A percentile compares a stretch with the other conserved stretches of the same genome.
phyloP scores from a whole-genome alignment of 116 monocot species.

The Papilionanthe hybrid region DNA sequence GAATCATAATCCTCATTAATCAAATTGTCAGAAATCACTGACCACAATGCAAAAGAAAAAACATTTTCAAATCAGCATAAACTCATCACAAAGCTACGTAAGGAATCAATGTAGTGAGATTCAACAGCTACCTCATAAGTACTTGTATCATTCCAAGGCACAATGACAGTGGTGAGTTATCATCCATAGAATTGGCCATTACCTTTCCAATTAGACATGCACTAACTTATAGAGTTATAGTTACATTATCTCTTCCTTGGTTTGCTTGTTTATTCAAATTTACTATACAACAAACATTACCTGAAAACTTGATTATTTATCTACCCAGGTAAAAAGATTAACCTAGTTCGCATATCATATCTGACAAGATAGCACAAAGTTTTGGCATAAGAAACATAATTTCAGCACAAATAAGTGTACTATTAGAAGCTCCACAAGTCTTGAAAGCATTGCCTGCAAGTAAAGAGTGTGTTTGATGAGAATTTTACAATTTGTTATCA shows the following conservation, averaged over 20 bases:
- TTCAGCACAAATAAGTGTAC: too few species aligned
- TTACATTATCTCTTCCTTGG: background rate
- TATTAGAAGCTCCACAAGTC: too few species aligned
- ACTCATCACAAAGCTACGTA: background rate
- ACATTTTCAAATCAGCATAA: background rate
- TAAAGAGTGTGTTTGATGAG: background rate
- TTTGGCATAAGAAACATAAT: background rate
- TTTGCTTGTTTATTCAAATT: background rate
- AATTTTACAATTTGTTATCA: background rate
- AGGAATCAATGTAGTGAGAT: background rate
- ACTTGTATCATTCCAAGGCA: background rate
- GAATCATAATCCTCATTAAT: background rate
- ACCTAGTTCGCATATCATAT: background rate
- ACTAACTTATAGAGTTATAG: background rate
- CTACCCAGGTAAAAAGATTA: background rate
- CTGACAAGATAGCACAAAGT: background rate
- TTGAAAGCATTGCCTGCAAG: background rate
- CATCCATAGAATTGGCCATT: background rate
- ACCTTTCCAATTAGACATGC: background rate
- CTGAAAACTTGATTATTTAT: background rate
- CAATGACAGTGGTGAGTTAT: background rate
- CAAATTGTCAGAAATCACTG: background rate
- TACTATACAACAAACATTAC: background rate
- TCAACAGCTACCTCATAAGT: background rate
- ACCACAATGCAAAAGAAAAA: background rate